Evolutionary conservation across 73 alveolate species (phyloP).

Genomic region (Paramecium primaurelia): DNA sequence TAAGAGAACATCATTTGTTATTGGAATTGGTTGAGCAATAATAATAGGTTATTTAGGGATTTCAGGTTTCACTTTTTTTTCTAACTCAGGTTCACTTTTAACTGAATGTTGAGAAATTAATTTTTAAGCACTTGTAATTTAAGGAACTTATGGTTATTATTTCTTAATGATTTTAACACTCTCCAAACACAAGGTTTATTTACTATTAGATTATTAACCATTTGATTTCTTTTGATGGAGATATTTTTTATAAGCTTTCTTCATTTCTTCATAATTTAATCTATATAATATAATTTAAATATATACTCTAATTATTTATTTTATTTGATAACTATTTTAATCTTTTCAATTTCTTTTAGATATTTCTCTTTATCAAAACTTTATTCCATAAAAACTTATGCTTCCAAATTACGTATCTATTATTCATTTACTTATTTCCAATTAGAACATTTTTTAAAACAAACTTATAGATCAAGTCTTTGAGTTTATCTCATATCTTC

Average conservation of each 20-base stretch:
- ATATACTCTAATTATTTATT: slow-evolving; percentile 7
- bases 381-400: neutral
- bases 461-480: neutral
- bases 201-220: neutral
- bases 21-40: neutral
- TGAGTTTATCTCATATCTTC: neutral
- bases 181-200: neutral
- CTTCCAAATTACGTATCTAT: neutral
- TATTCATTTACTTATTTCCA: neutral
- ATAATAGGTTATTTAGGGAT: neutral
- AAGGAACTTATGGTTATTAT: neutral
- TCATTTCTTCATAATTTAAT: neutral
- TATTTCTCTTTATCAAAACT: neutral
- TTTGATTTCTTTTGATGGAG: neutral
- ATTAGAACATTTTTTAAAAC: neutral
- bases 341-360: neutral
- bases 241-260: neutral
- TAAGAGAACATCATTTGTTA: neutral
- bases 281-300: neutral
- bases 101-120: neutral
- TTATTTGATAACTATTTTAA: neutral
- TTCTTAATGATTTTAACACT: neutral
- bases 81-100: neutral
- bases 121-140: neutral
- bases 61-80: neutral